Base-by-base conservation (phyloP, 2,329 filamentous ascomycete species). In the Pleurostoma richardsiae region DNA sequence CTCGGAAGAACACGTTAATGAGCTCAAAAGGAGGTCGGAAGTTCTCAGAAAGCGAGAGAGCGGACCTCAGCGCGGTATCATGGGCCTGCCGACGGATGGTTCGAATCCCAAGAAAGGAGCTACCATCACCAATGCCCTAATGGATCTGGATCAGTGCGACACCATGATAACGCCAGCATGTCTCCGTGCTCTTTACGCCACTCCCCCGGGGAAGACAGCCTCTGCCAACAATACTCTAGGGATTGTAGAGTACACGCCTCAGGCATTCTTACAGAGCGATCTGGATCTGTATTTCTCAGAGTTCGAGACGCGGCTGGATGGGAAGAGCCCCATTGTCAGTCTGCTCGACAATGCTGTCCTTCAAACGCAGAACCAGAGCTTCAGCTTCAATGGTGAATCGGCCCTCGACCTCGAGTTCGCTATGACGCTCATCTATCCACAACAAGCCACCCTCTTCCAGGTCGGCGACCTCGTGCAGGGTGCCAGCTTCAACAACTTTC, bases 151-250 rank as follows among this genome's bases (percentile, higher is more conserved):
- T 30, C 59, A 68, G 45, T 85, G 81, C 56, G 72, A 77, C 53
- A 60, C 63, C 10, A 71, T 74, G 55, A 80, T 83, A 52, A 82
- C 78, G 1, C 77, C 79, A 0, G 69, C 70, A 39, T 84, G 80
- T 54, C 67, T 81, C 43, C 68, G 70, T 40, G 69, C 74, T 4
- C 61, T 78, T 26, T 77, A 74, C 54, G 56, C 64, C 3, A 69
- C 72, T 43, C 68, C 76, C 11, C 54, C 65, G 10, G 69, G 67
- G 10, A 61, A 56, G 3, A 60, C 60, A 6, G 52, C 60, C 0
- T 30, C 46, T 1, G 42, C 46, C 19, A 70, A 71, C 58, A 80
- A 80, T 55, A 72, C 68, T 44, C 67, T 77, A 11, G 76, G 74
- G 27, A 72, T 81, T 27, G 75, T 79, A 29, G 77, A 81, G 55